Evolutionary conservation across 208 protist genomes (phyloP).

Genomic region (Polymyxa betae): DNA sequence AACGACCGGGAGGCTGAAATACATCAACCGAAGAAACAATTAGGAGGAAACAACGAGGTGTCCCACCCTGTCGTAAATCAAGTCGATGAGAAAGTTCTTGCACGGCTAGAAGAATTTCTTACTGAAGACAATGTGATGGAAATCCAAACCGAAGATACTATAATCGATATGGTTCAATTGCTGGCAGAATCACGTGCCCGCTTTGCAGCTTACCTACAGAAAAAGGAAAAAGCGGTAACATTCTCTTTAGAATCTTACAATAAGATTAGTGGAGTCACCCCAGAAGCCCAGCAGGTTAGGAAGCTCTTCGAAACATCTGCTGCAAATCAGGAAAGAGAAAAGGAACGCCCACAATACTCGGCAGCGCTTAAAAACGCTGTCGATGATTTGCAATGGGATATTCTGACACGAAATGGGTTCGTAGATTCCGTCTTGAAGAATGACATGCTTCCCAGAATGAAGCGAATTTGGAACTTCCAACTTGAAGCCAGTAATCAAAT

Average conservation of each 20-base stretch:
- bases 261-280: neutral
- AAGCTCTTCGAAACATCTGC: neutral
- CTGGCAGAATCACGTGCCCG: neutral
- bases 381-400: neutral
- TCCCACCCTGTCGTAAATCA: no score
- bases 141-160: neutral
- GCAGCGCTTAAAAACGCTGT: neutral
- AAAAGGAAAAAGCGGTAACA: neutral
- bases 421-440: neutral
- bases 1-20: neutral
- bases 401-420: neutral
- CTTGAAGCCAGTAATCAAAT: no score
- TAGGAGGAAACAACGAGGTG: neutral
- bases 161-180: neutral
- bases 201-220: neutral
- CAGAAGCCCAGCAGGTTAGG: neutral
- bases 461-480: neutral
- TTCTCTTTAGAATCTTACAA: neutral
- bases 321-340: neutral
- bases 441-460: neutral
- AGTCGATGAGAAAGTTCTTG: neutral
- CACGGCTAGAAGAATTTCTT: neutral
- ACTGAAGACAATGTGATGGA: neutral
- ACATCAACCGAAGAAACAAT: neutral
- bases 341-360: neutral